Conservation (phyloP, 2,329 filamentous ascomycete species). For the Triangularia setosa region DNA sequence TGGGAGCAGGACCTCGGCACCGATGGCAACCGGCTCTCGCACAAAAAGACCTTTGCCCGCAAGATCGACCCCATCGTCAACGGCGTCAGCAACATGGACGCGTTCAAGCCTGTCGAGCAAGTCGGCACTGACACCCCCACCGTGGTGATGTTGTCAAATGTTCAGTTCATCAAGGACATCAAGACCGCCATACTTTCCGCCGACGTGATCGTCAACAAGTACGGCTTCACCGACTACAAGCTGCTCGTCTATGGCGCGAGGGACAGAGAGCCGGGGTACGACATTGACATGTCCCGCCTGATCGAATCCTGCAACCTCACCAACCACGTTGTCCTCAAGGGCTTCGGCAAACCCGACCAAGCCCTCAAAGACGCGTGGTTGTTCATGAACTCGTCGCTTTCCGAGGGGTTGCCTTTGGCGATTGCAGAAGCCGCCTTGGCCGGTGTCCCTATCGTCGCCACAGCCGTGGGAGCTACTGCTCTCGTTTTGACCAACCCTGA, state of each 20-base stretch:
- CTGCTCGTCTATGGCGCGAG: constrained; percentile 61
- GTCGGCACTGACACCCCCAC: constrained; percentile 57
- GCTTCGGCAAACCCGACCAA: constrained; percentile 53
- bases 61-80: constrained; percentile 64
- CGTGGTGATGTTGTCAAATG: constrained; percentile 62
- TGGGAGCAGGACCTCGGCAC: constrained; percentile 58
- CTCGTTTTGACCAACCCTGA: constrained; percentile 52
- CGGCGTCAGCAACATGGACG: constrained; percentile 61
- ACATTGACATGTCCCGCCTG: constrained; percentile 53
- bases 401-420: constrained; percentile 52
- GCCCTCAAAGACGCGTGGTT: constrained; percentile 55
- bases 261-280: constrained; percentile 56
- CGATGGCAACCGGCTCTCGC: constrained; percentile 46
- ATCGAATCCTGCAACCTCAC: constrained; percentile 53
- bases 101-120: constrained; percentile 56
- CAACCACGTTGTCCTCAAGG: constrained; percentile 47
- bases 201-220: constrained; percentile 62
- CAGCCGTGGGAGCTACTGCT: constrained; percentile 53
- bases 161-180: constrained; percentile 59
- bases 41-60: constrained; percentile 49
- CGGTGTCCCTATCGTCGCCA: constrained; percentile 53
- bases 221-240: constrained; percentile 61
- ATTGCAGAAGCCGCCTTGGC: constrained; percentile 56
- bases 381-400: constrained; percentile 55
- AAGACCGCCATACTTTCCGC: constrained; percentile 61